These are phyloP conservation scores for Amphirosellinia nigrospora DNA, from an alignment of 495 filamentous ascomycete species.

Conservation along the genomic window DNA sequence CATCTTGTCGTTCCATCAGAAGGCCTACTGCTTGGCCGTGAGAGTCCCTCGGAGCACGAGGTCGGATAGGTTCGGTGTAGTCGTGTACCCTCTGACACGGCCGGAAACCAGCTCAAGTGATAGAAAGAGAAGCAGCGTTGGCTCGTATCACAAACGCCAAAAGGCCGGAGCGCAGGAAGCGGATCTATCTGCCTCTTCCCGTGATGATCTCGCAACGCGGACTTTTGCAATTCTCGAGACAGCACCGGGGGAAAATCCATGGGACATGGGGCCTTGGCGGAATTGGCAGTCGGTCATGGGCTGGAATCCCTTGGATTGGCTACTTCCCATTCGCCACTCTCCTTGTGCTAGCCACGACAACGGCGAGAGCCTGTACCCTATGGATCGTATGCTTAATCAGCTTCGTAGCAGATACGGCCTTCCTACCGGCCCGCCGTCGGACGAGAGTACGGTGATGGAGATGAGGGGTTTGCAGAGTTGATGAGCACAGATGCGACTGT, in stretches of 20 bases:
- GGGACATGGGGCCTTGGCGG: slow-evolving; percentile 66
- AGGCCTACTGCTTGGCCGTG: slow-evolving; percentile 76
- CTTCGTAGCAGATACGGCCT: slow-evolving; percentile 47
- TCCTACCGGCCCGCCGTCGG: slow-evolving; percentile 32
- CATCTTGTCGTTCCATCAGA: slow-evolving; percentile 64
- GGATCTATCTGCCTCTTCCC: slow-evolving; percentile 20
- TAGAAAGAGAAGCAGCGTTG: slow-evolving; percentile 8
- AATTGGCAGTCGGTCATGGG: slow-evolving; percentile 84
- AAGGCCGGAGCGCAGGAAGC: slow-evolving; percentile 4
- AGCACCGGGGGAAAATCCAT: slow-evolving; percentile 72
- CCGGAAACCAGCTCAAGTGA: slow-evolving; percentile 22
- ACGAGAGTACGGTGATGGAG: slow-evolving; percentile 32
- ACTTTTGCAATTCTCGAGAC: slow-evolving; percentile 80
- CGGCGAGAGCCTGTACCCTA: slow-evolving; percentile 53
- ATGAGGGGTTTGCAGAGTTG: slow-evolving; percentile 35
- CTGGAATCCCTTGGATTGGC: slow-evolving; percentile 69
- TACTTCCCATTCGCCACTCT: slow-evolving; percentile 70
- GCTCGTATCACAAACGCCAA: neutral
- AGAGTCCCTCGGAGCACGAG: slow-evolving; percentile 63
- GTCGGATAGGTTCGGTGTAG: slow-evolving; percentile 45
- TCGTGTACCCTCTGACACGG: slow-evolving; percentile 48
- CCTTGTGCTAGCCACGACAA: slow-evolving; percentile 63
- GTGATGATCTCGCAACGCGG: slow-evolving; percentile 57
- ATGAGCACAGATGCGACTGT: slow-evolving; percentile 7
- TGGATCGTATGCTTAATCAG: slow-evolving; percentile 50